Evolutionary conservation across 768 basidiomycete species (phyloP).

Genomic region (Cystobasidium ongulense): DNA sequence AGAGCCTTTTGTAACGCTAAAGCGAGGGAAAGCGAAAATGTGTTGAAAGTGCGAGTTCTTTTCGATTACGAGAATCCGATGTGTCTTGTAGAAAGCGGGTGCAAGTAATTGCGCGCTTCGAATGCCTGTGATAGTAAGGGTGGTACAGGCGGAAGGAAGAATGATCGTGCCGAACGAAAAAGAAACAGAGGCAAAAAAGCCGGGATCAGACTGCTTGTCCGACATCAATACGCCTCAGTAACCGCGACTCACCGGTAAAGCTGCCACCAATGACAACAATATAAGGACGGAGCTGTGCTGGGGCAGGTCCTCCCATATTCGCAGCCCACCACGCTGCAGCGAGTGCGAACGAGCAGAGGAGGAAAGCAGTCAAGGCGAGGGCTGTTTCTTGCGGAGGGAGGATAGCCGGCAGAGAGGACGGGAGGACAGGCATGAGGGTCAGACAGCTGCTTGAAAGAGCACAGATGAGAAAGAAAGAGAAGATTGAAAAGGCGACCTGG

Average conservation of each 20-base stretch:
- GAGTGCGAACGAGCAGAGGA: background rate
- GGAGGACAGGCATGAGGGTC: background rate
- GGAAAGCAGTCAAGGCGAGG: background rate
- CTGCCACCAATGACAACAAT: conserved; percentile 22
- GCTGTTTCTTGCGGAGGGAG: background rate
- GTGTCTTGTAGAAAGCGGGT: conserved; percentile 1
- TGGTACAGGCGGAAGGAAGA: too few species aligned
- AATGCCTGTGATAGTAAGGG: background rate
- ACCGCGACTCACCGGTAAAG: conserved; percentile 2
- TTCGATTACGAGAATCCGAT: conserved; percentile 20
- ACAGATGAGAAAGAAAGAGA: too few species aligned
- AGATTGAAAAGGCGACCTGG: too few species aligned
- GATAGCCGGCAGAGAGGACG: background rate
- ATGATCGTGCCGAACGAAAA: background rate
- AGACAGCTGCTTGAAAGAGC: background rate
- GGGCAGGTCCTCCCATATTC: background rate
- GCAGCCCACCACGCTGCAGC: background rate
- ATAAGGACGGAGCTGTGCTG: background rate
- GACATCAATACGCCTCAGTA: background rate
- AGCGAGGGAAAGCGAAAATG: conserved; percentile 27
- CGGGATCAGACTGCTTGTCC: background rate
- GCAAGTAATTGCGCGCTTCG: conserved; percentile 24
- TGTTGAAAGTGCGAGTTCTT: conserved; percentile 30
- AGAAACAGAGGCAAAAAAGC: background rate
- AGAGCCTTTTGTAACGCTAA: conserved; percentile 3